Base-by-base conservation (phyloP, 352 stramenopile species). In the Globisporangium echinulatum region DNA sequence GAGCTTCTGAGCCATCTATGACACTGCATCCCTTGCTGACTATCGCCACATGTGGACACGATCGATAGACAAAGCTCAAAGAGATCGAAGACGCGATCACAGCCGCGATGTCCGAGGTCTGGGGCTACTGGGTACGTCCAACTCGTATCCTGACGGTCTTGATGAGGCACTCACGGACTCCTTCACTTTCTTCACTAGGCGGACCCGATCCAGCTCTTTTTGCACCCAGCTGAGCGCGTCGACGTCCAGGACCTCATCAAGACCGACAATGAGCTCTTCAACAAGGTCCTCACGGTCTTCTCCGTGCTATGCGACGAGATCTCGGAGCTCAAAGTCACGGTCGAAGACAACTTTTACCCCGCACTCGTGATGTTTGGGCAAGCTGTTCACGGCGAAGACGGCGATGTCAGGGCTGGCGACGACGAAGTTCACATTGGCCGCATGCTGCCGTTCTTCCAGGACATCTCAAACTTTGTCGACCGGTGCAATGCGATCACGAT, bases 401-500 rank as follows among this genome's bases (percentile, higher is more conserved):
- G 52, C 2, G 69, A 86, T 11, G 70, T 87, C 40, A 89, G 92
- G 56, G 71, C 65, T 37, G 88, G 87, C 5, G 82, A 94, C 15
- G 79, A 90, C 43, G 87, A 96, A 72, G 71, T 88, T 3, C 78
- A 85, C 61, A 88, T 97, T 39, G 89, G 89, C 25, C 83, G 82
- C 19, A 92, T 95, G 81, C 69, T 97, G 14, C 79, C 86, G 7
- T 94, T 95, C 54, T 95, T 95, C 56, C 86, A 95, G 65, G 87
- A 97, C 37, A 81, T 96, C 42, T 90, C 80, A 10, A 97, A 97
- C 68, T 96, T 96, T 70, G 82, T 95, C 37, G 82, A 96, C 52
- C 84, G 89, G 51, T 96, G 83, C 72, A 90, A 94, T 55, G 75
- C 78, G 8, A 92, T 96, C 59, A 87, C 78, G 50, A 86, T 92